Base-by-base conservation (phyloP, 2,329 filamentous ascomycete species). In the Sporothrix schenckii region DNA sequence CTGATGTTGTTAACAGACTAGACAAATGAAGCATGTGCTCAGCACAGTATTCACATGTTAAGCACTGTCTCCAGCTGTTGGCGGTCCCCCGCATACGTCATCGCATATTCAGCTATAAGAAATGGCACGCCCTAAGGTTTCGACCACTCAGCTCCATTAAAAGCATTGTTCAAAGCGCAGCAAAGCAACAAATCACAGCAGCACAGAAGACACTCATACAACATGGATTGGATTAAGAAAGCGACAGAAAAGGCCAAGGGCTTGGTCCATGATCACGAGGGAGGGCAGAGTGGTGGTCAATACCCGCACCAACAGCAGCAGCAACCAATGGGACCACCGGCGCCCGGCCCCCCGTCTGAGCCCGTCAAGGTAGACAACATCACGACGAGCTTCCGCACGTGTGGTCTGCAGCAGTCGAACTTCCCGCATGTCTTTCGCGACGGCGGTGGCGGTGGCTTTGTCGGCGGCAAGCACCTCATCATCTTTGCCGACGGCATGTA, bases 361-460 rank as follows among this genome's bases (percentile, higher is more conserved):
- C 56, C 66, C 14, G 65, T 72, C 27, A 30, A 24, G 14, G 66
- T 68, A 27, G 69, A 61, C 56, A 24, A 61, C 49, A 69, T 68
- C 49, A 53, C 69, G 27, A 19, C 69, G 4, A 69, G 68, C 52
- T 58, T 72, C 5, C 70, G 69, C 1, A 3, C 34, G 44, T 70
- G 72, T 16, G 68, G 72, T 5, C 71, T 5, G 58, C 73, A 74
- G 68, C 27, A 56, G 60, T 74, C 73, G 56, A 74, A 73, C 60
- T 68, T 70, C 11, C 73, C 73, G 47, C 67, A 74, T 68, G 68
- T 72, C 19, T 74, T 63, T 69, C 73, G 73, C 41, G 73, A 74
- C 68, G 73, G 73, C 39, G 73, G 73, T 30, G 73, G 73, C 39
- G 73, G 73, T 58, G 73, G 73, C 60, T 71, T 70, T 1, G 71